These are phyloP conservation scores for Rhizophagus sp. DNA, from an alignment of 192 early-diverging fungal genomes.

Conservation along the genomic window DNA sequence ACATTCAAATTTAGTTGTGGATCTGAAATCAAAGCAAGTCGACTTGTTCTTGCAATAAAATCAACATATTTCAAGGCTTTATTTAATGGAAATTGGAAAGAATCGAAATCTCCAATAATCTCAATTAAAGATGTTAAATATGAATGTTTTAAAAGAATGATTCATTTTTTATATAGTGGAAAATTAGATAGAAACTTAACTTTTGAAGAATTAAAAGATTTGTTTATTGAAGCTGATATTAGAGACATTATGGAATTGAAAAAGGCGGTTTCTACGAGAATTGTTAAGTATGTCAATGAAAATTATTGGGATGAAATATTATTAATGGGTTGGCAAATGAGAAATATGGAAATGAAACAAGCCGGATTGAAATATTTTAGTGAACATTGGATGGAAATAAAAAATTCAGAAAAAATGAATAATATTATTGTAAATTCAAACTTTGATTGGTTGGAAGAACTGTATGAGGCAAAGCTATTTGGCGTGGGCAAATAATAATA, in stretches of 20 bases:
- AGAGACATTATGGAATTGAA: conserved; percentile 5
- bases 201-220: conserved; percentile 21
- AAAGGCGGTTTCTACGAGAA: background rate
- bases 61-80: conserved; percentile 28
- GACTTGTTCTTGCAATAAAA: conserved; percentile 19
- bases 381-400: conserved; percentile 14
- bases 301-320: conserved; percentile 29
- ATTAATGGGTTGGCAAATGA: conserved; percentile 17
- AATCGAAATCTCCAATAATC: conserved; percentile 11
- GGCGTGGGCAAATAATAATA: background rate
- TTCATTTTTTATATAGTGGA: conserved; percentile 31
- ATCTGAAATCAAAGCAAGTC: background rate
- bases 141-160: conserved; percentile 5
- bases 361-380: conserved; percentile 16
- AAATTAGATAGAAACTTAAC: conserved; percentile 1
- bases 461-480: background rate
- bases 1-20: conserved; percentile 24
- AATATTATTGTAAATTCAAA: background rate
- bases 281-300: conserved; percentile 8
- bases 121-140: conserved; percentile 25
- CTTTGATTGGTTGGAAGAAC: background rate
- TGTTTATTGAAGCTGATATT: conserved; percentile 26
- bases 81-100: conserved; percentile 23
- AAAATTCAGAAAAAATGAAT: conserved; percentile 25
- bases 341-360: conserved; percentile 2